Base-by-base conservation (phyloP, 257 asterid genomes). In the Ehretia macrophylla region DNA sequence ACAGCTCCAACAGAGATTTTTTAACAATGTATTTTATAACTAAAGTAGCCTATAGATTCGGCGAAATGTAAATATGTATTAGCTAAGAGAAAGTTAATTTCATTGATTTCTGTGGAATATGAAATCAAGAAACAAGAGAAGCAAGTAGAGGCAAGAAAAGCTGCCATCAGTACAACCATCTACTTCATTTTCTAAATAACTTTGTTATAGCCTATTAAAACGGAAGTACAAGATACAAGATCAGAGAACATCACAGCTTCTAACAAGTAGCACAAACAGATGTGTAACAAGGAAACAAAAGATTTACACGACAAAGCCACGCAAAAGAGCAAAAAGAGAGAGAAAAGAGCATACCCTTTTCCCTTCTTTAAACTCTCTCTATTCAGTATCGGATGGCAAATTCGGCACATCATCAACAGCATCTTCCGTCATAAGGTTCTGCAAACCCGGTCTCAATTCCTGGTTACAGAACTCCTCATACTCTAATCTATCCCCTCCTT, bases 401-500 rank as follows among this genome's bases (percentile, higher is more conserved):
- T 66, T 52, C 32, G 83, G 67, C 55, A 75, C 60, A 27, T 63
- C 58, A 38, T 65, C 62, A 69, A 20, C 68, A 49, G 57, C 75
- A 62, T 16, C 60, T 51, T 64, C 83, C 46, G 14, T 23, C 45
- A 46, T 16, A 21, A 90, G 87, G 74, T 84, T 80, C 65, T 59
- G 85, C 77, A 90, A 55, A 18, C 91, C 95, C 1, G 96, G 94
- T 64, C 71, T 83, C 76, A 90, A 56, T 60, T 87, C 98, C 35
- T 72, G 67, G 66, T 83, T 73, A 59, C 85, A 82, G 64, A 90
- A 90, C 32, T 90, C 94, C 59, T 87, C 92, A 17, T 78, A 90
- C 71, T 87, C 96, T 54, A 35, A 40, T 70, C 71, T 77, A 65
- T 87, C 90, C 11, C 98, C 98, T 37, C 92, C 96, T 77, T 85